Base-by-base conservation (phyloP, 2,329 filamentous ascomycete genomes). In the Pseudogymnoascus sp. region DNA sequence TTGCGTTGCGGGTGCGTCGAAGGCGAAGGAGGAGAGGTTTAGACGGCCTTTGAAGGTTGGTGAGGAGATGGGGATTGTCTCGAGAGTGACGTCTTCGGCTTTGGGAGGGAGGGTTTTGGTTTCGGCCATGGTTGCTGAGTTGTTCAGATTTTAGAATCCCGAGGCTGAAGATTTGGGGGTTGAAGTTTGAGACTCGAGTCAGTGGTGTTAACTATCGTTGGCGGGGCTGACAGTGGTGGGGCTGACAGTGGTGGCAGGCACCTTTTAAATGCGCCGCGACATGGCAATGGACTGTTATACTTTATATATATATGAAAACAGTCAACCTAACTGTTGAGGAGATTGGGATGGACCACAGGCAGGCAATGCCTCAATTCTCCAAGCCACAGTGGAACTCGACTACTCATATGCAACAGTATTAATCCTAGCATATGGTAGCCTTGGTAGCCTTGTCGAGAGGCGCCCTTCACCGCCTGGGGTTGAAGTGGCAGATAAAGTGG, bases 1-100 rank as follows among this genome's bases (percentile, higher is more conserved):
- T 14, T 60, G 35, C 0, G 31, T 24, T 37, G 14, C 0, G 1
- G 56, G 16, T 0, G 31, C 31, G 0, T 6, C 2, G 22, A 60
- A 60, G 4, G 31, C 35, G 19, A 26, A 72, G 33, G 62, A 53
- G 16, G 68, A 63, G 5, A 72, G 64, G 28, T 72, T 66, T 12
- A 72, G 41, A 53, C 66, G 64, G n/a, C 70, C 67, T 28, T 61
- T 64, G 65, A 72, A 72, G 59, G 65, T 71, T 46, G 69, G 59
- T 41, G 65, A 65, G n/a, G 65, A 3, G 12, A 35, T 22, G 11
- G 24, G 11, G 50, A 64, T 35, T 26, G 31, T 8, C 10, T 65
- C 62, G 35, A 22, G 24, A 8, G 38, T 46, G 6, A 60, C 62
- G n/a, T 63, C 59, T 35, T 65, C 62, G 19, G 60, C 24, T 26